phyloP scores from a whole-genome alignment of 257 asterid genomes.

The Plantago elongata region DNA sequence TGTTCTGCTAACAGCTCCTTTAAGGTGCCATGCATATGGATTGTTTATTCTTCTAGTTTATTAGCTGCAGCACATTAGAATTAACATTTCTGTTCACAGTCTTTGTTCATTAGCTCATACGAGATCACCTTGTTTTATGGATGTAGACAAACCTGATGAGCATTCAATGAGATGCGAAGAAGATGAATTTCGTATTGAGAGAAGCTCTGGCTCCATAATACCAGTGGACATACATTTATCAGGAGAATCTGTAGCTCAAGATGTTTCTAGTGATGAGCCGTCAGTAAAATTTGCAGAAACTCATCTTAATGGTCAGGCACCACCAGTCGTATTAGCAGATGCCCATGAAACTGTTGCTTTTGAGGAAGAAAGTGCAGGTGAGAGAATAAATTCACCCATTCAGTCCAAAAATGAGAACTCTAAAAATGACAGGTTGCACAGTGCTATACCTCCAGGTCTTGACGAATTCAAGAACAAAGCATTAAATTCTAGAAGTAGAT shows the following conservation, averaged over 20 bases:
- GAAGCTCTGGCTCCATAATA: slow-evolving; percentile 23
- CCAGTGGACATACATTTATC: slow-evolving; percentile 29
- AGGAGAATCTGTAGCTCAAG: slow-evolving; percentile 23
- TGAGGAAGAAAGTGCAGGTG: slow-evolving; percentile 30
- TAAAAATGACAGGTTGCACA: slow-evolving; percentile 36
- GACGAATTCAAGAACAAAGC: slow-evolving; percentile 84
- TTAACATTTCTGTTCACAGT: background rate
- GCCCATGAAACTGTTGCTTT: slow-evolving; percentile 20
- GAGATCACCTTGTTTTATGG: slow-evolving; percentile 17
- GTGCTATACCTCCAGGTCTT: slow-evolving; percentile 42
- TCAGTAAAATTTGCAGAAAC: slow-evolving; percentile 22
- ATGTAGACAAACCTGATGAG: slow-evolving; percentile 43
- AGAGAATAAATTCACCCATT: slow-evolving; percentile 25
- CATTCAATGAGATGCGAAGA: slow-evolving; percentile 44
- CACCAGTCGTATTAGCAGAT: slow-evolving; percentile 20
- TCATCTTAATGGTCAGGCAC: slow-evolving; percentile 21
- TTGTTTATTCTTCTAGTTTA: too few species aligned
- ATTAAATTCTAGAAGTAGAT: slow-evolving; percentile 40
- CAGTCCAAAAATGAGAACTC: slow-evolving; percentile 35
- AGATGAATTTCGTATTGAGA: slow-evolving; percentile 27
- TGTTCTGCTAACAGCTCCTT: too few species aligned
- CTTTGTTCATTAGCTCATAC: slow-evolving; percentile 12
- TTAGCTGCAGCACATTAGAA: too few species aligned
- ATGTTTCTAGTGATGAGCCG: slow-evolving; percentile 16
- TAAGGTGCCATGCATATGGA: too few species aligned